Conservation (phyloP, 164 flowering plant genomes). For the Vitis amurensis region DNA sequence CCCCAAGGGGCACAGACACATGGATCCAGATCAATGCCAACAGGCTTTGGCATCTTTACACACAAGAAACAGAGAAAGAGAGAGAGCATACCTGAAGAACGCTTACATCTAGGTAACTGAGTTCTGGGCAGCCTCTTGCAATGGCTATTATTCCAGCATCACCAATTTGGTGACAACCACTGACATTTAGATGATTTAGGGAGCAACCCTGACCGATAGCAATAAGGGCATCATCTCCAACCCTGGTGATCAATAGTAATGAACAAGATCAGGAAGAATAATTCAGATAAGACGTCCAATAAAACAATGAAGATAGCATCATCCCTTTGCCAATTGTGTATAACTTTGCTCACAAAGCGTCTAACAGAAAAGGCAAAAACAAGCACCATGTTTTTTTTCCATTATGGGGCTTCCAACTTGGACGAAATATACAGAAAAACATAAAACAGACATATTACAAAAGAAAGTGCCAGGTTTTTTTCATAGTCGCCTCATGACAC, state of each 20-base stretch:
- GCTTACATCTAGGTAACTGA: slow-evolving; percentile 67
- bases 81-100: slow-evolving; percentile 70
- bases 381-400: too few relatives aligned
- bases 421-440: too few relatives aligned
- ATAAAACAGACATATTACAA: too few relatives aligned
- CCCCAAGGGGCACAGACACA: too few relatives aligned
- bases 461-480: too few relatives aligned
- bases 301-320: not conserved
- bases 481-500: too few relatives aligned
- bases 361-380: too few relatives aligned
- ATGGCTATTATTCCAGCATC: slow-evolving; percentile 83
- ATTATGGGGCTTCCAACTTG: too few relatives aligned
- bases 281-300: not conserved
- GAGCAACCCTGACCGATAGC: slow-evolving; percentile 81
- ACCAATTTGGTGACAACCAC: slow-evolving; percentile 84
- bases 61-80: slow-evolving; percentile 12
- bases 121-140: slow-evolving; percentile 83
- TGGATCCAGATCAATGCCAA: too few relatives aligned
- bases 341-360: too few relatives aligned
- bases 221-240: slow-evolving; percentile 84
- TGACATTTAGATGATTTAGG: slow-evolving; percentile 68
- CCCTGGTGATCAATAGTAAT: slow-evolving; percentile 38
- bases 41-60: not conserved
- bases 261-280: not conserved
- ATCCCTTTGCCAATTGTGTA: too few relatives aligned